Evolutionary conservation across 495 filamentous ascomycete genomes (phyloP).

Genomic region (Xylaria venustula): DNA sequence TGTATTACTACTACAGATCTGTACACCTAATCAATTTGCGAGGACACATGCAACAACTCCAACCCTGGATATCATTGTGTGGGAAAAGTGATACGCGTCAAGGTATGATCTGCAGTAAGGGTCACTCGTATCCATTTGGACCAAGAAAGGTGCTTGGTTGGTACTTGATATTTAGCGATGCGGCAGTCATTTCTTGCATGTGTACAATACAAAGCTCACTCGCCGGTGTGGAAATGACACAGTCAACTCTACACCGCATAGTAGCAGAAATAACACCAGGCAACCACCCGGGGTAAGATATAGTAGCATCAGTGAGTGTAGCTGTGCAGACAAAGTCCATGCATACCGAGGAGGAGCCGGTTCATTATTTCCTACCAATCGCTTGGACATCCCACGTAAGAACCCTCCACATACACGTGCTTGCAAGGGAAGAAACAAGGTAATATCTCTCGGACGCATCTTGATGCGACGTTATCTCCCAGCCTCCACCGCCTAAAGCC

Average conservation of each 20-base stretch:
- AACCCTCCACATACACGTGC: background rate
- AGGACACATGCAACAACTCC: background rate
- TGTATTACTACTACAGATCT: too few species aligned
- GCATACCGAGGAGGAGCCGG: background rate
- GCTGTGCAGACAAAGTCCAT: background rate
- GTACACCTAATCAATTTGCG: background rate
- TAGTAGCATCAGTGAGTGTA: background rate
- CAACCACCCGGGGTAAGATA: background rate
- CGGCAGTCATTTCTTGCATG: background rate
- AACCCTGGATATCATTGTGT: background rate
- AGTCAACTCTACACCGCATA: background rate
- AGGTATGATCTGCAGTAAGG: background rate
- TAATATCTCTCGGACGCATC: background rate
- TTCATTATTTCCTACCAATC: background rate
- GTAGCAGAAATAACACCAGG: background rate
- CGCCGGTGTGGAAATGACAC: background rate
- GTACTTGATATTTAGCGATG: background rate
- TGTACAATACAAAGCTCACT: conserved; percentile 3
- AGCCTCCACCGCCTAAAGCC: background rate
- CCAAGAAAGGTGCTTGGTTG: background rate
- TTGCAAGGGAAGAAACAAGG: background rate
- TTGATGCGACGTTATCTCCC: background rate
- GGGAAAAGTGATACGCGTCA: too few species aligned
- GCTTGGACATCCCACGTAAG: background rate
- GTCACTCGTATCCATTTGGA: background rate